Evolutionary conservation across 2,329 filamentous ascomycete genomes (phyloP), one percentile per base, ranked within the genome.

Genomic region (Diaporthe destruens): DNA sequence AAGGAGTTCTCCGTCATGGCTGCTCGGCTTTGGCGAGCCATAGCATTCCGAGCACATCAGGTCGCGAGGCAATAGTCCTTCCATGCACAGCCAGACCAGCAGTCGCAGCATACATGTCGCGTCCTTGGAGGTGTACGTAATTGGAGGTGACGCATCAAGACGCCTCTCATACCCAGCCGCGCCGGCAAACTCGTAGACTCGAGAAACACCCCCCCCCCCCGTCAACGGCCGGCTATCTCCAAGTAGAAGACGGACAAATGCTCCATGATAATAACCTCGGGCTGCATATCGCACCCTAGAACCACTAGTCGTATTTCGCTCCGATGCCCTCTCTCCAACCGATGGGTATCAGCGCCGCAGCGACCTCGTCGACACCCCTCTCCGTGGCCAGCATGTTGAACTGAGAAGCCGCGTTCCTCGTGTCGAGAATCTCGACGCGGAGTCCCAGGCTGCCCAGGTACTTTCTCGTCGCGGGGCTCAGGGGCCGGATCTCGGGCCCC

Each of bases 321-420:
- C 87, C 86, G 34, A 84, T 76, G 1, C 87, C 87, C 72, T 94
- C 92, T 77, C 87, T 89, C 94, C 94, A 97, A 2, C 94, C 95
- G 69, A 96, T 87, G 0, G 95, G 95, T 81, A 98, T 89, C 82
- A 99, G 81, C 12, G 95, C 96, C 2, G 94, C 96, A 36, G 95
- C 96, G 74, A 98, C 91, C 78, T 96, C 92, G 25, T 90, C 87
- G 7, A 96, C 91, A 1, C 96, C 96, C 67, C 96, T 87, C 84
- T 99, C 96, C 23, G 95, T 98, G n/a, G 95, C 96, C 70, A 99
- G 84, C 78, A 99, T 81, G 80, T 99, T 99, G 82, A 96, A 99
- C 81, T 98, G 95, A 44, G 95, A 93, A 1, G 96, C 94, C 11
- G 96, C 96, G 82, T 98, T 98, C 75, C 94, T 87, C 42, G 96